These are phyloP conservation scores for Cyberlindnera xylosilytica DNA, from an alignment of 805 yeast genomes.

Conservation along the genomic window DNA sequence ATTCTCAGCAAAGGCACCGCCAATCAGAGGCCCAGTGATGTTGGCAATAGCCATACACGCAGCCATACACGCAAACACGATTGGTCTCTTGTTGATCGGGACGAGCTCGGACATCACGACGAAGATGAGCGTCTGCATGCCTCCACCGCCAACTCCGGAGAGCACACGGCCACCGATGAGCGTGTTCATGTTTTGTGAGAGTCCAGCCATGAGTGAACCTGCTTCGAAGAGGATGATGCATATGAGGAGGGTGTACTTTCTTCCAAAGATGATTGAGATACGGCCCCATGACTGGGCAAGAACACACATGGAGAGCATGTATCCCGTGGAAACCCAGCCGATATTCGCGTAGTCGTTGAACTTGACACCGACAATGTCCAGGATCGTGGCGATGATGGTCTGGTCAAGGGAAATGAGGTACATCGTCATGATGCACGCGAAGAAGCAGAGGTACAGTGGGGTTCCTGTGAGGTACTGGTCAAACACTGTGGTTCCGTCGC, in stretches of 20 bases:
- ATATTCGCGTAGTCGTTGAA: conserved; percentile 48
- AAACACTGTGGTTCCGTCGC: conserved; percentile 23
- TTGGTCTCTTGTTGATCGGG: conserved; percentile 30
- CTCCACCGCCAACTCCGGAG: conserved; percentile 75
- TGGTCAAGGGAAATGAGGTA: conserved; percentile 43
- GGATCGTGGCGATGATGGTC: conserved; percentile 52
- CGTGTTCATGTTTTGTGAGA: conserved; percentile 52
- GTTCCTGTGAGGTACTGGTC: conserved; percentile 20
- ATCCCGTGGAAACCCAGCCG: conserved; percentile 60
- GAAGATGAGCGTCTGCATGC: conserved; percentile 53
- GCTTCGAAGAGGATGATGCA: conserved; percentile 52
- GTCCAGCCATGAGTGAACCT: conserved; percentile 61
- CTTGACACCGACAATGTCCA: conserved; percentile 46
- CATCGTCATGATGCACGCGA: conserved; percentile 23
- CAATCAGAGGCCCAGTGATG: conserved; percentile 61
- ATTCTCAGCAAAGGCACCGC: conserved; percentile 60
- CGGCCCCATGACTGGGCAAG: conserved; percentile 58
- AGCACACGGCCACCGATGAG: conserved; percentile 70
- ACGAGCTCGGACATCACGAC: conserved; percentile 54
- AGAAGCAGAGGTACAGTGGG: conserved; percentile 14
- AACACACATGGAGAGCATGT: conserved; percentile 49
- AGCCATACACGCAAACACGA: conserved; percentile 22
- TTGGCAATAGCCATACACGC: conserved; percentile 43
- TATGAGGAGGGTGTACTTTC: conserved; percentile 45
- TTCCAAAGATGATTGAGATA: conserved; percentile 52